Percentiles rank a stretch among this genome's conserved stretches.
These are phyloP conservation scores for Zizania palustris DNA, from an alignment of 202 grass and related monocot genomes.

Conservation along the genomic window DNA sequence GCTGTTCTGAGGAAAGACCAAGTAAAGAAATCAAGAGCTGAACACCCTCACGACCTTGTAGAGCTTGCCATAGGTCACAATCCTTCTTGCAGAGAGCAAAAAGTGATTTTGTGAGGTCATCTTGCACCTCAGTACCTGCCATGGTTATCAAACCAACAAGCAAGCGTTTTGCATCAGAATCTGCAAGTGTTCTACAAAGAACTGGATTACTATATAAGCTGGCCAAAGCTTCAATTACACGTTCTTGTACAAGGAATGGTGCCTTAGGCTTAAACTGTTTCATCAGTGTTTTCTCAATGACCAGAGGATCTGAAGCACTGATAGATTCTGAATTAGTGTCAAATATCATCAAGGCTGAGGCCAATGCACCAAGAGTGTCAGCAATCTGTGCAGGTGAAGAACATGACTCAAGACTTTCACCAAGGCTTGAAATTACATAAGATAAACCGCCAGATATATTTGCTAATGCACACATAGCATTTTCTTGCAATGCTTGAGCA, in stretches of 20 bases:
- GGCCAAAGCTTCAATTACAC: constrained; percentile 97
- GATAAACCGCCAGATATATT: constrained; percentile 99
- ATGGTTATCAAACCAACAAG: constrained; percentile 99
- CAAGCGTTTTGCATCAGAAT: constrained; percentile 93
- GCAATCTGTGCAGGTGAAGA: constrained; percentile 95
- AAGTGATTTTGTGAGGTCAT: constrained; percentile 93
- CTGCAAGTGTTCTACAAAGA: constrained; percentile 79
- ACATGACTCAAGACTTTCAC: constrained; percentile 98
- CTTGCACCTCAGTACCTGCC: constrained; percentile 91
- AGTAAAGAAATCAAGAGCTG: constrained; percentile 98
- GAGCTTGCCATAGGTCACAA: constrained; percentile 90
- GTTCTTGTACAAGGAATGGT: constrained; percentile 86
- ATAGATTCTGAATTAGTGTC: constrained; percentile 86
- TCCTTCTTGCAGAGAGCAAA: constrained; percentile 93
- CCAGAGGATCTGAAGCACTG: constrained; percentile 76
- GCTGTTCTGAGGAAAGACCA: constrained; percentile 98
- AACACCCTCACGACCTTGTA: constrained; percentile 96
- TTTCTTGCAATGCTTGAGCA: constrained; percentile 96
- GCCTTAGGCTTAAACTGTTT: constrained; percentile 94
- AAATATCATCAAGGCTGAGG: constrained; percentile 99
- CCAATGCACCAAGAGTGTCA: constrained; percentile 97
- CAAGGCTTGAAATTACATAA: constrained; percentile 96
- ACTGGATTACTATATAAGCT: constrained; percentile 93
- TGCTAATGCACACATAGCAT: constrained; percentile 99
- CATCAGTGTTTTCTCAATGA: constrained; percentile 88